Evolutionary conservation across 2,329 filamentous ascomycete species (phyloP).

Genomic region (Gremmenia infestans): DNA sequence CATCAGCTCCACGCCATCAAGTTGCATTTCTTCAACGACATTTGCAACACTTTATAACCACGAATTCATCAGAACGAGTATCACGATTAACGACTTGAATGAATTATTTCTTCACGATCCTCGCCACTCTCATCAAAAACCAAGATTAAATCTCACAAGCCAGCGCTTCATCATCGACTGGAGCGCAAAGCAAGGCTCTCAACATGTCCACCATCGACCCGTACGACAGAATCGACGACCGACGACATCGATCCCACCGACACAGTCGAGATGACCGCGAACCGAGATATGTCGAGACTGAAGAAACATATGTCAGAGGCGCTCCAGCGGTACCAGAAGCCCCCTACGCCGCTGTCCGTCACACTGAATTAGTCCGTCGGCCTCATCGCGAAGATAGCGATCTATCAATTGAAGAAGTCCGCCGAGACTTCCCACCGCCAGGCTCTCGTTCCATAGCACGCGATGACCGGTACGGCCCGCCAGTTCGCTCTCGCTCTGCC

Average conservation of each 20-base stretch:
- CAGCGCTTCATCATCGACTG: not conserved
- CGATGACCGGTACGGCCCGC: constrained; percentile 32
- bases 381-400: constrained; percentile 65
- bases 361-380: constrained; percentile 52
- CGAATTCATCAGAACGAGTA: not conserved
- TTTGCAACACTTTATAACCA: not conserved
- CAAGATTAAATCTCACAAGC: not conserved
- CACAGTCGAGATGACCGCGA: constrained; percentile 37
- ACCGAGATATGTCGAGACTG: constrained; percentile 47
- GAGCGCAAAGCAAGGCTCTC: constrained; percentile 1
- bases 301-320: constrained; percentile 31
- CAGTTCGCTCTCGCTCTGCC: constrained; percentile 59
- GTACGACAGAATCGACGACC: constrained; percentile 27
- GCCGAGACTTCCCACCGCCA: constrained; percentile 74
- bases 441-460: constrained; percentile 22
- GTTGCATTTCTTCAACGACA: not conserved
- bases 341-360: constrained; percentile 34
- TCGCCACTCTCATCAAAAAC: not conserved
- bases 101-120: not conserved
- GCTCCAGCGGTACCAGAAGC: constrained; percentile 20
- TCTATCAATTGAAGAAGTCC: constrained; percentile 73
- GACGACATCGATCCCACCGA: constrained; percentile 24
- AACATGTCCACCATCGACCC: constrained; percentile 26
- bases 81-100: not conserved
- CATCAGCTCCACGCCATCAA: not conserved